phyloP scores from a whole-genome alignment of 768 basidiomycete genomes.

The Termitomyces sp. region DNA sequence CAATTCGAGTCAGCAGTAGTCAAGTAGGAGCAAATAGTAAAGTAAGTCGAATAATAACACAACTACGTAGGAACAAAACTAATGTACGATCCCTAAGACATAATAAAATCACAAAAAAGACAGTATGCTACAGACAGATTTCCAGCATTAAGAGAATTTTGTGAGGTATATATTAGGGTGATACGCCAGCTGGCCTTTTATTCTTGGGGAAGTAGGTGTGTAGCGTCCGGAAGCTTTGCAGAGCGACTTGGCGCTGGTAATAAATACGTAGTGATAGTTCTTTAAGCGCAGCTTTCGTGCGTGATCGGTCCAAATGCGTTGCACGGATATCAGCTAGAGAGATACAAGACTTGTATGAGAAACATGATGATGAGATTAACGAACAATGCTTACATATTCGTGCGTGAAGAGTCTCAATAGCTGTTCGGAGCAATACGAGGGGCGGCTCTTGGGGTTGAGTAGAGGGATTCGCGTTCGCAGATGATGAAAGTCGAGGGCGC shows the following conservation, averaged over 20 bases:
- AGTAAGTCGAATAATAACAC: neutral
- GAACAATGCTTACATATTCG: slow-evolving; percentile 48
- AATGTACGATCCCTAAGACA: neutral
- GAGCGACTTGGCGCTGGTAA: slow-evolving; percentile 45
- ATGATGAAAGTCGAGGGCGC: slow-evolving; percentile 8
- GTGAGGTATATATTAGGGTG: neutral
- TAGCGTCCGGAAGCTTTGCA: slow-evolving; percentile 14
- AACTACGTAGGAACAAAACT: neutral
- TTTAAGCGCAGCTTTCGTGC: slow-evolving; percentile 65
- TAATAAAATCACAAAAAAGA: neutral
- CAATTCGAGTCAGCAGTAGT: neutral
- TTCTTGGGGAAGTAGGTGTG: slow-evolving; percentile 13
- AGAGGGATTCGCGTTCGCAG: slow-evolving; percentile 14
- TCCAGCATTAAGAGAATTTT: neutral
- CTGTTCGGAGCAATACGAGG: slow-evolving; percentile 42
- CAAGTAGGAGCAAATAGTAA: slow-evolving; percentile 1
- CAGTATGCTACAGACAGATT: neutral
- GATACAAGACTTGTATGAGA: neutral
- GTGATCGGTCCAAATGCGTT: slow-evolving; percentile 70
- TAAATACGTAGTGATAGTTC: slow-evolving; percentile 55
- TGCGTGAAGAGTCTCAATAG: slow-evolving; percentile 49
- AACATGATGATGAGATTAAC: neutral
- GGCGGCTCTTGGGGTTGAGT: slow-evolving; percentile 29
- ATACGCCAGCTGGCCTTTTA: slow-evolving; percentile 1
- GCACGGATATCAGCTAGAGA: slow-evolving; percentile 64